phyloP scores from a whole-genome alignment of 176 grass and related monocot species.

The Zea luxurians region DNA sequence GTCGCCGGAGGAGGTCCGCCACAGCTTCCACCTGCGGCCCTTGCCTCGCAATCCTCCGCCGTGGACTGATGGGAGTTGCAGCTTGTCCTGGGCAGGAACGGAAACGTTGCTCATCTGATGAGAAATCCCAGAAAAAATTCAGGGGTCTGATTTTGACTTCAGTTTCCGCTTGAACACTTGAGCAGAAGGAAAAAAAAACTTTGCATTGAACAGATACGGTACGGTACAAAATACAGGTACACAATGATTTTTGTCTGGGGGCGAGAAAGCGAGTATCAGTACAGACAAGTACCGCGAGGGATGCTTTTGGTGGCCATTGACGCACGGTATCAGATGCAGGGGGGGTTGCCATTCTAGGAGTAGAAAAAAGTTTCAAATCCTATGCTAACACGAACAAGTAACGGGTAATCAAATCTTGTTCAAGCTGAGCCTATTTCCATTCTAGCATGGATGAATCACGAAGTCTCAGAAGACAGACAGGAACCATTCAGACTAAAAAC shows the following conservation, averaged over 20 bases:
- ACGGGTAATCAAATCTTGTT: too few species aligned
- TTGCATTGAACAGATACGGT: background rate
- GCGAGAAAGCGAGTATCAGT: background rate
- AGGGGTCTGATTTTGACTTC: background rate
- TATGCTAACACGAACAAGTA: background rate
- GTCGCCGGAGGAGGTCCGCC: slow-evolving; percentile 71
- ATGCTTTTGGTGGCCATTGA: background rate
- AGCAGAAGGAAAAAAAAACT: too few species aligned
- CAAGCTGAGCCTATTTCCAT: background rate
- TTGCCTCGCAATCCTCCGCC: slow-evolving; percentile 44
- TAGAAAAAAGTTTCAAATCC: background rate
- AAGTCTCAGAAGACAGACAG: background rate
- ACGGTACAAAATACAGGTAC: background rate
- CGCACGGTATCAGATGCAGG: background rate
- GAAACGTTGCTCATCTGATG: background rate
- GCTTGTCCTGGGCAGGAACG: slow-evolving; percentile 33
- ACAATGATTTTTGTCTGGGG: background rate
- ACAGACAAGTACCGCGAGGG: background rate
- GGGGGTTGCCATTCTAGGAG: background rate
- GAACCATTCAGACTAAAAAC: background rate
- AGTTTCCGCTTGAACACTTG: too few species aligned
- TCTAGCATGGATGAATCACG: background rate
- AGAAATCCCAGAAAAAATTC: background rate
- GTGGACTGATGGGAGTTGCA: slow-evolving; percentile 11
- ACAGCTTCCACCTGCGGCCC: slow-evolving; percentile 83